phyloP scores from a whole-genome alignment of 2,329 filamentous ascomycete genomes.

The Chrysosporium queenslandicum region DNA sequence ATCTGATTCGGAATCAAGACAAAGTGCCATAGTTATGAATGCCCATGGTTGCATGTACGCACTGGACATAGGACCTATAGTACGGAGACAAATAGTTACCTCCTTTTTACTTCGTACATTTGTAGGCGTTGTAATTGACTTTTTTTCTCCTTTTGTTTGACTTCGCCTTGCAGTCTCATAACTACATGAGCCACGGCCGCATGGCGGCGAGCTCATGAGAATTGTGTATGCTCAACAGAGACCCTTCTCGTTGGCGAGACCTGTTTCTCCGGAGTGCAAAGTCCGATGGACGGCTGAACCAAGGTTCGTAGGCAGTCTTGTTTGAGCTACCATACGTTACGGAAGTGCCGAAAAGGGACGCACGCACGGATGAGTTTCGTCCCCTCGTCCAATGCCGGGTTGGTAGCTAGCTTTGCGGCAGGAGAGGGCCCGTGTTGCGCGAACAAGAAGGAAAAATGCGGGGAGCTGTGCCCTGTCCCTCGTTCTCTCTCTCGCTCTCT shows the following conservation, averaged over 20 bases:
- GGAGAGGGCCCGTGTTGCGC: not conserved
- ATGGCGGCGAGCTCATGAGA: not conserved
- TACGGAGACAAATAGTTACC: no score
- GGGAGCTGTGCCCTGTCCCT: not conserved
- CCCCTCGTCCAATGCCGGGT: not conserved
- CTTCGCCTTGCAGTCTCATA: not conserved
- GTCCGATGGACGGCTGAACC: not conserved
- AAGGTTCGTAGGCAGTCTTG: not conserved
- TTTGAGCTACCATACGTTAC: not conserved
- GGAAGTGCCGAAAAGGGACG: not conserved
- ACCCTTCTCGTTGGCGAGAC: not conserved
- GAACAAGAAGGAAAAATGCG: not conserved
- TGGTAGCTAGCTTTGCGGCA: not conserved
- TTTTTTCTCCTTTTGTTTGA: not conserved
- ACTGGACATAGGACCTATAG: no score
- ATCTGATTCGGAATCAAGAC: slow-evolving; percentile 1
- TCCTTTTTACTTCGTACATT: no score
- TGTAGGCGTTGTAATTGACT: not conserved
- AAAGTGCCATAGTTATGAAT: no score
- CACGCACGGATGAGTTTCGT: not conserved
- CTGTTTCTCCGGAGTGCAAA: slow-evolving; percentile 8
- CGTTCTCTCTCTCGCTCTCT: not conserved
- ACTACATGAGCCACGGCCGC: not conserved
- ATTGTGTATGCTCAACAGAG: not conserved
- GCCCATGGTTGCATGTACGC: no score